A percentile compares a stretch with the other conserved stretches of the same genome.
These are phyloP conservation scores for Ganoderma sp. DNA, from an alignment of 1,284 basidiomycete genomes.

Conservation along the genomic window DNA sequence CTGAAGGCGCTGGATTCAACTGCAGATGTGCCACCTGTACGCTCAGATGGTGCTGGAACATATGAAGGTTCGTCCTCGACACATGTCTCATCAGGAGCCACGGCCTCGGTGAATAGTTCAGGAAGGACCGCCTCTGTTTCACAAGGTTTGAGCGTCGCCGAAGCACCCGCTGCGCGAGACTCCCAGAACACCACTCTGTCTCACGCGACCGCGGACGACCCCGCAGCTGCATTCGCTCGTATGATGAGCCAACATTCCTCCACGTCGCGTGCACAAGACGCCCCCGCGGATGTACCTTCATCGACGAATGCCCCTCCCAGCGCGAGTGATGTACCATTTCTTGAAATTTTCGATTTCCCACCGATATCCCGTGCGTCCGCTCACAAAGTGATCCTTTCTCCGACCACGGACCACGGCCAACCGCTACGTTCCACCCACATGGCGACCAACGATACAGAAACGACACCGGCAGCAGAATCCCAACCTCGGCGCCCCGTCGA, in stretches of 20 bases:
- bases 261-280: neutral
- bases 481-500: conserved; percentile 7
- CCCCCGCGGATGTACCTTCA: neutral
- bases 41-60: neutral
- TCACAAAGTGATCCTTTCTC: neutral
- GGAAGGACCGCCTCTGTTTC: neutral
- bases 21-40: neutral
- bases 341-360: neutral
- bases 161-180: conserved; percentile 5
- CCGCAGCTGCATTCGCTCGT: conserved; percentile 10
- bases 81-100: neutral
- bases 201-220: conserved; percentile 8
- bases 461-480: conserved; percentile 4
- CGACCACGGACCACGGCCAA: neutral
- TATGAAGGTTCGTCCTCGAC: conserved; percentile 3
- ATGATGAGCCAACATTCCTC: conserved; percentile 14
- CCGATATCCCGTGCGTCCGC: neutral
- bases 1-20: neutral
- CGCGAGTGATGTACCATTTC: neutral
- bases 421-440: neutral
- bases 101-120: neutral
- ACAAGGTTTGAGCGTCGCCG: neutral
- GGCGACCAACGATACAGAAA: neutral
- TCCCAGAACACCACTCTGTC: neutral
- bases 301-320: neutral